phyloP scores from a whole-genome alignment of 352 stramenopile genomes.

The Nothophytophthora sp. region DNA sequence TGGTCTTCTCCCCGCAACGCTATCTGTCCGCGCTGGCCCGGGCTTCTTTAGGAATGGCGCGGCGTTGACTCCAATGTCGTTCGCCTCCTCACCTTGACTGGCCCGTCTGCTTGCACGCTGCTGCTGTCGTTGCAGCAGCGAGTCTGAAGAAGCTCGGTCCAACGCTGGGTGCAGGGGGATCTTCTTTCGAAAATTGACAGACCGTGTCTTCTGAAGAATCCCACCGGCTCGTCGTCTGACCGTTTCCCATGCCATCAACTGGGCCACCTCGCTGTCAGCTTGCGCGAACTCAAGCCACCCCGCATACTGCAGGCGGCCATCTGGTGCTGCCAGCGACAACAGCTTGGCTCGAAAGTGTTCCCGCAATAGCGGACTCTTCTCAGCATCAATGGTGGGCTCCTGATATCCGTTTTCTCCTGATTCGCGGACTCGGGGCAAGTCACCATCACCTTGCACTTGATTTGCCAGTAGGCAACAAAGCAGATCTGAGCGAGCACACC shows the following conservation, averaged over 20 bases:
- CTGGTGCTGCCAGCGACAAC: slow-evolving; percentile 23
- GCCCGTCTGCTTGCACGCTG: slow-evolving; percentile 1
- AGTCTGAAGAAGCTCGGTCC: slow-evolving; percentile 23
- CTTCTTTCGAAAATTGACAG: slow-evolving; percentile 24
- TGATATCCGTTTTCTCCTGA: neutral
- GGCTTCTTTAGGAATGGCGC: slow-evolving; percentile 27
- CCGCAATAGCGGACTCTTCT: slow-evolving; percentile 46
- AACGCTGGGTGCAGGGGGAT: slow-evolving; percentile 21
- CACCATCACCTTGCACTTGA: slow-evolving; percentile 30
- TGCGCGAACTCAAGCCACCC: slow-evolving; percentile 40
- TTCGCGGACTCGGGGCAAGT: slow-evolving; percentile 8
- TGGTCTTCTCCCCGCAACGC: slow-evolving; percentile 3
- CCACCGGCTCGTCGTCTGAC: slow-evolving; percentile 2
- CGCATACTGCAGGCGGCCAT: slow-evolving; percentile 28
- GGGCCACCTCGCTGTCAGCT: slow-evolving; percentile 30
- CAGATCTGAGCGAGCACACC: slow-evolving; percentile 31
- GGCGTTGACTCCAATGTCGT: slow-evolving; percentile 16
- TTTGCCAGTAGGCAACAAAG: slow-evolving; percentile 51
- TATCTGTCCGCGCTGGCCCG: neutral
- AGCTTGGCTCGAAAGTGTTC: slow-evolving; percentile 51
- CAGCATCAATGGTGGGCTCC: slow-evolving; percentile 21
- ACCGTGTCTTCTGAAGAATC: slow-evolving; percentile 11
- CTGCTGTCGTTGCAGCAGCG: slow-evolving; percentile 14
- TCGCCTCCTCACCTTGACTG: slow-evolving; percentile 1
- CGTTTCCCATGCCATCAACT: slow-evolving; percentile 39